Percentiles rank a stretch among this genome's conserved stretches.
These are phyloP conservation scores for Fraxinus ornus DNA, from an alignment of 305 asterid genomes.

Conservation along the genomic window DNA sequence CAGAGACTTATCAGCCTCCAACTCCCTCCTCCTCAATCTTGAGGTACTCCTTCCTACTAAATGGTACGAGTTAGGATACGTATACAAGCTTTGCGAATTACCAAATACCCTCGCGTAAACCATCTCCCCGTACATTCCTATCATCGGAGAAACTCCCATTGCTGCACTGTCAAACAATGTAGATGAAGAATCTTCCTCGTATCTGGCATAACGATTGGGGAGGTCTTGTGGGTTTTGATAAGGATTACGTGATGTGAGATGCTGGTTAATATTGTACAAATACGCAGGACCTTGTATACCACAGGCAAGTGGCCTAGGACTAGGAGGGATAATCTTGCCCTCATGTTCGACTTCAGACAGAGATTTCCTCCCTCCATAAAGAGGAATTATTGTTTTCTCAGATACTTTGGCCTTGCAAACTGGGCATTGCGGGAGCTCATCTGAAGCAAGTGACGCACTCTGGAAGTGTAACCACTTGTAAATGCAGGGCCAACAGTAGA, in stretches of 20 bases:
- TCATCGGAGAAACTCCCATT: slow-evolving; percentile 29
- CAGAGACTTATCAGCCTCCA: slow-evolving; percentile 53
- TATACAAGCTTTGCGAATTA: slow-evolving; percentile 52
- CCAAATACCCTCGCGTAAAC: slow-evolving; percentile 70
- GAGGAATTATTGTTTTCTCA: slow-evolving; percentile 30
- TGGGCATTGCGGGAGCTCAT: slow-evolving; percentile 27
- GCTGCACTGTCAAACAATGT: slow-evolving; percentile 20
- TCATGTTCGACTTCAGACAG: slow-evolving; percentile 36
- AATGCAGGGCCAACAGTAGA: slow-evolving; percentile 6
- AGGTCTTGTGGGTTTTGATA: slow-evolving; percentile 11
- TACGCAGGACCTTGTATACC: slow-evolving; percentile 34
- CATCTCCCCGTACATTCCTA: slow-evolving; percentile 79
- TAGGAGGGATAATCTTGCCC: slow-evolving; percentile 44
- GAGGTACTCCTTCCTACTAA: slow-evolving; percentile 42
- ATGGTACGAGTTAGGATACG: slow-evolving; percentile 65
- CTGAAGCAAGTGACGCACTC: slow-evolving; percentile 19
- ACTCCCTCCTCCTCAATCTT: slow-evolving; percentile 67
- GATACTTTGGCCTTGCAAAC: slow-evolving; percentile 44
- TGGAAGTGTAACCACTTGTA: slow-evolving; percentile 36
- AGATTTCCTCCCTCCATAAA: slow-evolving; percentile 33
- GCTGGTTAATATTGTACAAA: slow-evolving; percentile 34
- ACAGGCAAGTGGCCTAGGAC: slow-evolving; percentile 56
- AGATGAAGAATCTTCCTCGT: slow-evolving; percentile 25
- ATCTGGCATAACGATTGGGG: background rate
- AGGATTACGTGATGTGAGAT: background rate